Evolutionary conservation across 306 rosid species (phyloP).

Genomic region (Vigna radiata): DNA sequence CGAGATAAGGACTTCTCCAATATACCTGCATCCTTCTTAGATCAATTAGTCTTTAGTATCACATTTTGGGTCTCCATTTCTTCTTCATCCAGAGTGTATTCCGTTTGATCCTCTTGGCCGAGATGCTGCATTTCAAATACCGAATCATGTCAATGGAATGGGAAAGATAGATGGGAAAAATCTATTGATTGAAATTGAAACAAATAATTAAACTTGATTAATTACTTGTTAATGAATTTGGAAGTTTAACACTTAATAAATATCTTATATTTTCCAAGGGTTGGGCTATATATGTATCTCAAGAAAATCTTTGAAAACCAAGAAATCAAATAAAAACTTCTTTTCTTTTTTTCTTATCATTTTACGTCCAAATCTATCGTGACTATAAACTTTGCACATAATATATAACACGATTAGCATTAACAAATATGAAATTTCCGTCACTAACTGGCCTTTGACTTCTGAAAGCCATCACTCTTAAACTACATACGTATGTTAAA

Average conservation of each 20-base stretch:
- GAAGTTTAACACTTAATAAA: background rate
- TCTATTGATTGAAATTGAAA: background rate
- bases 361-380: background rate
- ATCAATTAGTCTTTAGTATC: slow-evolving; percentile 45
- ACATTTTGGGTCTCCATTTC: slow-evolving; percentile 48
- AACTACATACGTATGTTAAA: background rate
- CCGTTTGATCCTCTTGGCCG: slow-evolving; percentile 50
- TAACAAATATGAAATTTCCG: background rate
- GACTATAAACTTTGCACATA: too few species aligned
- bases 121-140: slow-evolving; percentile 35
- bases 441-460: background rate
- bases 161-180: background rate
- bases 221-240: background rate
- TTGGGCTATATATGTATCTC: too few species aligned
- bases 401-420: too few species aligned
- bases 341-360: too few species aligned
- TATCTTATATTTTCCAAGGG: background rate
- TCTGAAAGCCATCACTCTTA: background rate
- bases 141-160: background rate
- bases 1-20: slow-evolving; percentile 49
- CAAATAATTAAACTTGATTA: too few species aligned
- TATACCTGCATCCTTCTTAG: slow-evolving; percentile 46
- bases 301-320: too few species aligned
- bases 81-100: slow-evolving; percentile 52
- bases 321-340: too few species aligned